Conservation (phyloP, 768 basidiomycete species). For the Hebeloma cylindrosporum region DNA sequence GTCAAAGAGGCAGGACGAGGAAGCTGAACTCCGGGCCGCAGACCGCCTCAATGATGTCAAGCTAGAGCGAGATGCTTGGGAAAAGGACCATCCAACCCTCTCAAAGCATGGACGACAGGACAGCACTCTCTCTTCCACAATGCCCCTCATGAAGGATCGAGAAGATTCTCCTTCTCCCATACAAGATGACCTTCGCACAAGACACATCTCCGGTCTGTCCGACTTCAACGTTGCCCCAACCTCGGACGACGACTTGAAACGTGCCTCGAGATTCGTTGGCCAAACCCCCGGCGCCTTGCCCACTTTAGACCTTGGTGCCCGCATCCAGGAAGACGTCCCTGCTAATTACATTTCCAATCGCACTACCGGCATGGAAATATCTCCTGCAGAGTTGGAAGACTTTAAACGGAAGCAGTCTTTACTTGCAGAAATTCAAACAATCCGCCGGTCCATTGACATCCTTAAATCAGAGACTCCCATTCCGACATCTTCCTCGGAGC, state of each 20-base stretch:
- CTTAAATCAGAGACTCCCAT: constrained; percentile 71
- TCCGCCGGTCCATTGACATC: constrained; percentile 76
- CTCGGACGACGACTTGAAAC: constrained; percentile 60
- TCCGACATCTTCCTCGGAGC: constrained; percentile 53
- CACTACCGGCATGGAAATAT: constrained; percentile 16
- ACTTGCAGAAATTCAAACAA: constrained; percentile 74
- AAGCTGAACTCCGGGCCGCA: constrained; percentile 74
- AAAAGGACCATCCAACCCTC: constrained; percentile 74
- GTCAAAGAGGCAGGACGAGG: constrained; percentile 67
- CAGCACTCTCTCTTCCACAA: constrained; percentile 62
- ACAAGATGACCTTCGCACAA: constrained; percentile 53
- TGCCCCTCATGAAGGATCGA: constrained; percentile 67
- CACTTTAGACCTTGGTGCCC: constrained; percentile 70
- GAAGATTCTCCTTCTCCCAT: constrained; percentile 48
- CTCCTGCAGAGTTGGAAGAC: constrained; percentile 43
- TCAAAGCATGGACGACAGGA: constrained; percentile 60
- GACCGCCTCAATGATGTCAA: constrained; percentile 62
- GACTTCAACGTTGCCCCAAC: constrained; percentile 68
- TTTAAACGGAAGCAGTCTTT: constrained; percentile 70
- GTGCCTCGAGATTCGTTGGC: constrained; percentile 40
- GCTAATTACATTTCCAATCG: constrained; percentile 58
- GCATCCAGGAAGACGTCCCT: constrained; percentile 76
- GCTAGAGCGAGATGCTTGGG: constrained; percentile 82
- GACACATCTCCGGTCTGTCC: constrained; percentile 67
- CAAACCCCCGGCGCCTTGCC: constrained; percentile 64